A percentile compares a stretch with the other conserved stretches of the same genome.
These are phyloP conservation scores for Przewalskia tangutica DNA, from an alignment of 257 asterid species.

Conservation along the genomic window DNA sequence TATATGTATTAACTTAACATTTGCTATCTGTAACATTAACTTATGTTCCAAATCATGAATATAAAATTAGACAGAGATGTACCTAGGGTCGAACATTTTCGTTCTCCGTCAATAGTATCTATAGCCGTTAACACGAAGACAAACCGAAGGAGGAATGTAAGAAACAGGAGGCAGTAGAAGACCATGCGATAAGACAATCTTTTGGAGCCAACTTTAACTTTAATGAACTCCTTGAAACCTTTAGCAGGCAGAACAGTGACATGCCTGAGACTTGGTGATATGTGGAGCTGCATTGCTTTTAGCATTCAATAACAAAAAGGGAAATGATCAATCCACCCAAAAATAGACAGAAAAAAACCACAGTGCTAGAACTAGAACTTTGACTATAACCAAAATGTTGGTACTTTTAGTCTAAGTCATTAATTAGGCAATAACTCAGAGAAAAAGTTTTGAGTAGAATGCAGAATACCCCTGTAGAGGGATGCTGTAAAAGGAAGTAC, in stretches of 20 bases:
- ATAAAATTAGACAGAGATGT: neutral
- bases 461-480: slow-evolving; percentile 15
- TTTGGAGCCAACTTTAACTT: slow-evolving; percentile 63
- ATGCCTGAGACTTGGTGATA: slow-evolving; percentile 80
- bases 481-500: slow-evolving; percentile 42
- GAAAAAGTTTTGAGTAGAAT: slow-evolving; percentile 9
- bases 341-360: neutral
- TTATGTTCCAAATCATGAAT: neutral
- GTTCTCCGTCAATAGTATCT: slow-evolving; percentile 56
- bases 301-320: neutral
- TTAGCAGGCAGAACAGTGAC: slow-evolving; percentile 62
- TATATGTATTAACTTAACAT: neutral
- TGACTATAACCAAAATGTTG: neutral
- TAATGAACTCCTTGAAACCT: slow-evolving; percentile 58
- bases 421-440: neutral
- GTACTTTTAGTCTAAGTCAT: neutral
- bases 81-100: slow-evolving; percentile 56
- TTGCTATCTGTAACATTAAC: neutral
- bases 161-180: slow-evolving; percentile 56
- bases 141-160: slow-evolving; percentile 68
- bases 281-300: slow-evolving; percentile 57
- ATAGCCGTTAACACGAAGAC: slow-evolving; percentile 67
- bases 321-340: neutral
- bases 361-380: neutral
- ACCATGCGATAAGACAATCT: slow-evolving; percentile 58